Evolutionary conservation across 192 early-diverging fungal species (phyloP).

Genomic region (Diversispora epigaea): DNA sequence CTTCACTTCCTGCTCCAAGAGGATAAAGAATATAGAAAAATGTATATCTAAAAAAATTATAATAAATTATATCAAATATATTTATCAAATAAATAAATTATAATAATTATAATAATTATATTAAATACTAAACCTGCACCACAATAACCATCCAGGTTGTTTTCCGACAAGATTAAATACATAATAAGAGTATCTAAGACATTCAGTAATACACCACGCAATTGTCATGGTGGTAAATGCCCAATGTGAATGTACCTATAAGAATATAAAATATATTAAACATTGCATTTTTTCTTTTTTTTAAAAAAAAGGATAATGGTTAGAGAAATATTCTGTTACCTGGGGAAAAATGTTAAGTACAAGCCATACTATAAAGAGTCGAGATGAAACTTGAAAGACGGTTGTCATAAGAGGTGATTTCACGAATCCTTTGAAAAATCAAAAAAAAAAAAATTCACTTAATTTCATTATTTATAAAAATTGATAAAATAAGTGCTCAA

Average conservation of each 20-base stretch:
- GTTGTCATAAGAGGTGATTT: constrained; percentile 79
- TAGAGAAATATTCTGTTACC: constrained; percentile 35
- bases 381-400: constrained; percentile 82
- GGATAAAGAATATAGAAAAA: constrained; percentile 96
- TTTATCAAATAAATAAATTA: background rate
- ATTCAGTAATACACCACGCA: constrained; percentile 92
- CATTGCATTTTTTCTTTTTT: background rate
- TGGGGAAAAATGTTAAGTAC: constrained; percentile 70
- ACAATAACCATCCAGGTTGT: constrained; percentile 58
- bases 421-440: constrained; percentile 62
- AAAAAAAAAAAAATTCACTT: constrained; percentile 36
- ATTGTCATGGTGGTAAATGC: constrained; percentile 79
- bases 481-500: background rate
- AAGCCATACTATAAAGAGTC: constrained; percentile 83
- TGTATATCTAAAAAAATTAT: constrained; percentile 69
- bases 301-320: background rate
- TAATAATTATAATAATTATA: background rate
- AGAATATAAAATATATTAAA: background rate
- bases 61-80: constrained; percentile 6
- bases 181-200: constrained; percentile 91
- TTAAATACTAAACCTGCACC: constrained; percentile 49
- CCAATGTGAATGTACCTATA: constrained; percentile 61
- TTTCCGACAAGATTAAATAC: constrained; percentile 65
- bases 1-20: constrained; percentile 81
- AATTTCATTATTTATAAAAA: background rate